phyloP scores from a whole-genome alignment of 176 grass and related monocot genomes.

The Phragmites australis region DNA sequence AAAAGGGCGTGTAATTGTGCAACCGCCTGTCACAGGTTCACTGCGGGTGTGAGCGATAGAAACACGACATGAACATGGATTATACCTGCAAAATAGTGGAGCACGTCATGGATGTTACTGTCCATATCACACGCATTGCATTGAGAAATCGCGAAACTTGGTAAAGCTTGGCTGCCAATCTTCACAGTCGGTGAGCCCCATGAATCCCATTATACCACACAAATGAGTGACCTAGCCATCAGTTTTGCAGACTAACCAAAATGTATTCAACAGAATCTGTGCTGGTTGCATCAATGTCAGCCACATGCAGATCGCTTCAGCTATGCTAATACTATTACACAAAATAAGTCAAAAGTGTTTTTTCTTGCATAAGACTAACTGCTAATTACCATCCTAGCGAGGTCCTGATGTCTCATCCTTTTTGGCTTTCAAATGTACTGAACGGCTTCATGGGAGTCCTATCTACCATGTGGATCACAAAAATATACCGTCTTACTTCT shows the following conservation, averaged over 20 bases:
- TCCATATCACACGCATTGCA: no score
- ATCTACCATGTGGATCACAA: constrained; percentile 20
- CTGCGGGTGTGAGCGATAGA: no score
- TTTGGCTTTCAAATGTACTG: background rate
- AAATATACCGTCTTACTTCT: constrained; percentile 6
- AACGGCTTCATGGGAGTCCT: constrained; percentile 11
- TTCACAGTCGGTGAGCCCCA: background rate
- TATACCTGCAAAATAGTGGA: no score
- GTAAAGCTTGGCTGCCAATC: no score
- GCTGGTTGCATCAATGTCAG: background rate
- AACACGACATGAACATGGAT: no score
- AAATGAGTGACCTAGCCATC: background rate
- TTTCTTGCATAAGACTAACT: background rate
- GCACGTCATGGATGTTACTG: no score
- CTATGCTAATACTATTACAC: background rate
- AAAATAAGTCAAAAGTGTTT: constrained; percentile 2
- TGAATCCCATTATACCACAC: background rate
- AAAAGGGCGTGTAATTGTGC: no score
- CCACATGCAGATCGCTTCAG: constrained; percentile 11
- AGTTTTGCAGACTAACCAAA: background rate
- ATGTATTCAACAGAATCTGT: background rate
- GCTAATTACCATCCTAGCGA: background rate
- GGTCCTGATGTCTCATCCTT: constrained; percentile 11
- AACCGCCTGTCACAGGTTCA: no score
- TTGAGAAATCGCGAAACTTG: no score